Percentiles rank a stretch among this genome's conserved stretches.
Evolutionary conservation across 257 asterid species (phyloP).

Genomic region (Primulina tabacum): DNA sequence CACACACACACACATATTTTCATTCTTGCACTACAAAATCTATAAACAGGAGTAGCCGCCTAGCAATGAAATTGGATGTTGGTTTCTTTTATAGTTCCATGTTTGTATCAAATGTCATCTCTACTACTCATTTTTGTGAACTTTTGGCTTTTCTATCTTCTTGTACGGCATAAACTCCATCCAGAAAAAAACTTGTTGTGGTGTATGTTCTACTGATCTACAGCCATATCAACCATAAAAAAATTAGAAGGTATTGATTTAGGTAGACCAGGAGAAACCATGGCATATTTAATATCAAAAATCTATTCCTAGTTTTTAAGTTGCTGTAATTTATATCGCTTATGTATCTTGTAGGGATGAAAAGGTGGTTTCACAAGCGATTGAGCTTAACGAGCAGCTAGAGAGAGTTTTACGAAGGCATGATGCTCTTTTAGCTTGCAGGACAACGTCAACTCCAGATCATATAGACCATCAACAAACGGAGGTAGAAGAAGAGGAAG

Average conservation of each 20-base stretch:
- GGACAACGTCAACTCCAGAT: conserved; percentile 49
- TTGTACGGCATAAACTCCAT: not conserved
- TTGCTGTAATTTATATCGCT: not conserved
- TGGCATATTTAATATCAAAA: not conserved
- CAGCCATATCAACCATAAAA: not conserved
- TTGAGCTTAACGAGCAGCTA: conserved; percentile 87
- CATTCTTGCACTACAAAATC: not conserved
- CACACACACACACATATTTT: no score
- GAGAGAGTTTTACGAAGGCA: conserved; percentile 72
- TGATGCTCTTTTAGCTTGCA: conserved; percentile 60
- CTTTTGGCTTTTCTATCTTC: not conserved
- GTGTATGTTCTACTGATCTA: not conserved
- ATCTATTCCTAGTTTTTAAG: not conserved
- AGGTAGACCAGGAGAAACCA: not conserved
- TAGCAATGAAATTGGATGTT: no score
- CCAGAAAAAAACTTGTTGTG: not conserved
- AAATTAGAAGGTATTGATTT: not conserved
- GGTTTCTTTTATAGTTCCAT: no score
- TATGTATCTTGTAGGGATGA: conserved; percentile 42
- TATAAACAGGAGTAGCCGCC: no score
- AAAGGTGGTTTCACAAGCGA: conserved; percentile 53
- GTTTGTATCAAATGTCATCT: not conserved
- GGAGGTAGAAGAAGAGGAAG: conserved; percentile 70
- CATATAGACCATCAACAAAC: conserved; percentile 39
- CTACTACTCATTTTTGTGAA: not conserved